Percentiles rank a stretch among this genome's conserved stretches.
phyloP scores from a whole-genome alignment of 2,329 filamentous ascomycete species.

The Botrytis porri region DNA sequence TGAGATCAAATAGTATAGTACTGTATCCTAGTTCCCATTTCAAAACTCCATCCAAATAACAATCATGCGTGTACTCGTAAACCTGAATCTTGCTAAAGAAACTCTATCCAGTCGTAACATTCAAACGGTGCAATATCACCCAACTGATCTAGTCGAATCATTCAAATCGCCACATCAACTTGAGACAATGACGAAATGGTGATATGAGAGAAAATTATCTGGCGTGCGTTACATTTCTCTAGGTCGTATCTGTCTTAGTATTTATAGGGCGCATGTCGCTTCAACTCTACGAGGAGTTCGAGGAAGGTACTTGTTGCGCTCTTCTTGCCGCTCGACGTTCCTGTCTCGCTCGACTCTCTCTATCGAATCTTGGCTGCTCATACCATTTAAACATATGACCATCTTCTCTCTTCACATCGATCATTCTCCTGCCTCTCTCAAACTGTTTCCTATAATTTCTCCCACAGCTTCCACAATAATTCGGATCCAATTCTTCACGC shows the following conservation, averaged over 20 bases:
- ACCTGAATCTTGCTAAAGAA: not conserved
- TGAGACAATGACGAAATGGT: not conserved
- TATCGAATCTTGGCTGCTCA: slow-evolving; percentile 4
- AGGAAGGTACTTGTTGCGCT: not conserved
- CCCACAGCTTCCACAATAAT: slow-evolving; percentile 24
- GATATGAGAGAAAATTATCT: not conserved
- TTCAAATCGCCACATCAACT: not conserved
- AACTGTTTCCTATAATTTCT: slow-evolving; percentile 26
- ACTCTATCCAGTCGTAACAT: not conserved
- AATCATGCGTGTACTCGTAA: not conserved
- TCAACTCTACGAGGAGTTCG: not conserved
- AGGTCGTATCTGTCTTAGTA: not conserved
- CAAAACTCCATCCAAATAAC: not conserved
- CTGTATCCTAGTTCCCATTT: not conserved
- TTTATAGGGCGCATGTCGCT: not conserved
- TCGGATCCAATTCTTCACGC: not conserved
- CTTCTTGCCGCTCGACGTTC: not conserved
- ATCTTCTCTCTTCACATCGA: slow-evolving; percentile 19
- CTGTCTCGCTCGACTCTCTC: slow-evolving; percentile 1
- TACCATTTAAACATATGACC: not conserved
- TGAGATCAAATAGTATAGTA: not conserved
- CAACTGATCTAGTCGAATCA: not conserved
- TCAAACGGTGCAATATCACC: not conserved
- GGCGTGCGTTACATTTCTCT: not conserved
- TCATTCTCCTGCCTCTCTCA: slow-evolving; percentile 27